A percentile compares a stretch with the other conserved stretches of the same genome.
Evolutionary conservation across 1,284 basidiomycete species (phyloP).

Genomic region (Marasmius sp.): DNA sequence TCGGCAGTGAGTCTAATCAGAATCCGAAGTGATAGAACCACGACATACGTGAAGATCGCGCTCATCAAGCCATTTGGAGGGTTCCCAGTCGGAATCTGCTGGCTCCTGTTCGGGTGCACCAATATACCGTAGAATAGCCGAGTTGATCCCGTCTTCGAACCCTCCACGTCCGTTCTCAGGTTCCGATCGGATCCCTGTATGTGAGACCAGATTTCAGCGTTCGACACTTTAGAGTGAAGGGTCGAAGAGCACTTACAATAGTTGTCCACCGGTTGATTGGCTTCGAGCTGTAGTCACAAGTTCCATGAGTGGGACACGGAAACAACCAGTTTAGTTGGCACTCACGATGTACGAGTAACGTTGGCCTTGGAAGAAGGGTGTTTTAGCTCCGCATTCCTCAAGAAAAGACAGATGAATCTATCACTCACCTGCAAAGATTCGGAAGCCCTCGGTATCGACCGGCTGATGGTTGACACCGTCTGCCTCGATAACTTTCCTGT

Average conservation of each 20-base stretch:
- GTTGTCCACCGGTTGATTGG: slow-evolving; percentile 13
- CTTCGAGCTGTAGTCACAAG: background rate
- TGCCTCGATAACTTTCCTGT: background rate
- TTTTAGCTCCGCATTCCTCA: too few relatives aligned
- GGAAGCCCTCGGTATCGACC: slow-evolving; percentile 20
- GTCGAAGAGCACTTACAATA: slow-evolving; percentile 10
- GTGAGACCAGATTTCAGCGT: background rate
- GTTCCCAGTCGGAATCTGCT: slow-evolving; percentile 24
- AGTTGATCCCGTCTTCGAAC: slow-evolving; percentile 32
- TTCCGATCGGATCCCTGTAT: slow-evolving; percentile 25
- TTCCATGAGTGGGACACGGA: background rate
- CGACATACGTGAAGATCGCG: background rate
- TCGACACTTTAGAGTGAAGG: background rate
- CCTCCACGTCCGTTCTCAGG: slow-evolving; percentile 24
- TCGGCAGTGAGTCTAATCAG: background rate
- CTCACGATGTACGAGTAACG: background rate
- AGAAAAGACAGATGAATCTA: too few relatives aligned
- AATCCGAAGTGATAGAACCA: background rate
- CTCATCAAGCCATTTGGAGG: slow-evolving; percentile 16
- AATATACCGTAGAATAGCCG: slow-evolving; percentile 44
- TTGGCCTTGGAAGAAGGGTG: background rate
- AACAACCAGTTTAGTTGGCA: background rate
- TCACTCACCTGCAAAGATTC: slow-evolving; percentile 18
- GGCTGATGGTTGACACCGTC: background rate
- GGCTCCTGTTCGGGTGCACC: slow-evolving; percentile 37